These are phyloP conservation scores for Leptomonas pyrrhocoris DNA, from an alignment of 208 protist genomes.

Conservation along the genomic window DNA sequence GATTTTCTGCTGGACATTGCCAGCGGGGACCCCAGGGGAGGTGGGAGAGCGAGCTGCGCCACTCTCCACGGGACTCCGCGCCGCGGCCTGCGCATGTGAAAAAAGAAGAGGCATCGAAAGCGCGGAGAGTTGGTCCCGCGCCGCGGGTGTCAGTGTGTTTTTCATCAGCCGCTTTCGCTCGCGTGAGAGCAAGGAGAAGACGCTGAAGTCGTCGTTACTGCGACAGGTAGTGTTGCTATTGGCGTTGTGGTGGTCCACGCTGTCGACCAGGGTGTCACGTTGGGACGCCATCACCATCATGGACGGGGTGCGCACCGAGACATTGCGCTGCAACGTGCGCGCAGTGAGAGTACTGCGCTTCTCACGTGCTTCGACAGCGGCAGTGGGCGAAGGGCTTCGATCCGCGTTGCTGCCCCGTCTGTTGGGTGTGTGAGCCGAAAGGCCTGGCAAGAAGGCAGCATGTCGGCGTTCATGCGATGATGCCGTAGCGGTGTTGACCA, in stretches of 20 bases:
- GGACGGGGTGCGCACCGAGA: not conserved
- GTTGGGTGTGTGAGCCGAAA: not conserved
- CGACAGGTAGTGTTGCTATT: not conserved
- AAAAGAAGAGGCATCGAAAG: conserved; percentile 1
- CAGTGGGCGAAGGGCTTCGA: not conserved
- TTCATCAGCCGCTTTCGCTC: conserved; percentile 13
- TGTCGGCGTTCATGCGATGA: conserved; percentile 1
- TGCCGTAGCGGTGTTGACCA: not conserved
- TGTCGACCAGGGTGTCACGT: not conserved
- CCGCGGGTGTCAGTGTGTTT: conserved; percentile 1
- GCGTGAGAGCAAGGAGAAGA: conserved; percentile 6
- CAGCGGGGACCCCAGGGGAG: not conserved
- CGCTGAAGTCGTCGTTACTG: not conserved
- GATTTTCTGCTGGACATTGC: conserved; percentile 13
- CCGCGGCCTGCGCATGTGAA: not conserved
- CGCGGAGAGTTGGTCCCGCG: conserved; percentile 14
- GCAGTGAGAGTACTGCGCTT: not conserved
- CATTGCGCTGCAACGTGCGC: not conserved
- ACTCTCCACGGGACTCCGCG: not conserved
- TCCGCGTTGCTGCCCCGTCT: not conserved
- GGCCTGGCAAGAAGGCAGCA: not conserved
- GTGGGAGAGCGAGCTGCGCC: not conserved
- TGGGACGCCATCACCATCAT: not conserved
- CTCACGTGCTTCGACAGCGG: not conserved
- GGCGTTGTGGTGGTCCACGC: not conserved